Percentiles rank a stretch among this genome's conserved stretches.
These are phyloP conservation scores for Fusarium sp. DNA, from an alignment of 2,329 filamentous ascomycete species.

Conservation along the genomic window DNA sequence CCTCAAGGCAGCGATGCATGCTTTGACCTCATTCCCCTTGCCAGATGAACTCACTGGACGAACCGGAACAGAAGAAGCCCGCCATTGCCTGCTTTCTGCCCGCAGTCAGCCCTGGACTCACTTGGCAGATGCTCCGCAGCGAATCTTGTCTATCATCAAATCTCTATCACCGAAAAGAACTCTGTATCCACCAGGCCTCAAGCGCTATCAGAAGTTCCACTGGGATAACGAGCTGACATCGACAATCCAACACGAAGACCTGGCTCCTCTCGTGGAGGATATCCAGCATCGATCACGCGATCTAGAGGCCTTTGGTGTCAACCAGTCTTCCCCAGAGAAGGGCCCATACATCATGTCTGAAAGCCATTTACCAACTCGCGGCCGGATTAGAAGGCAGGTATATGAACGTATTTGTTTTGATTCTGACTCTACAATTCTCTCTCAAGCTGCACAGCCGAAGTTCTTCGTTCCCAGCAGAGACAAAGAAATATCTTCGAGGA, in stretches of 20 bases:
- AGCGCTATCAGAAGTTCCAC: constrained; percentile 52
- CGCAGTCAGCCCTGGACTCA: constrained; percentile 64
- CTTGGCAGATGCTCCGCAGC: constrained; percentile 28
- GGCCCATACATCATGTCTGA: not conserved
- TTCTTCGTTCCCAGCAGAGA: not conserved
- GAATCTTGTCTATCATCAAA: constrained; percentile 15
- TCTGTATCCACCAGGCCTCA: constrained; percentile 56
- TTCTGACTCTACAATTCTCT: constrained; percentile 1
- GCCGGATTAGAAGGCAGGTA: constrained; percentile 27
- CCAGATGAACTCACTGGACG: constrained; percentile 69
- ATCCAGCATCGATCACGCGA: constrained; percentile 52
- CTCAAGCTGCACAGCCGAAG: not conserved
- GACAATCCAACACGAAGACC: constrained; percentile 56
- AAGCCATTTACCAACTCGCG: constrained; percentile 7
- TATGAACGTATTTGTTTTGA: constrained; percentile 34
- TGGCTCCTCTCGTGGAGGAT: constrained; percentile 46
- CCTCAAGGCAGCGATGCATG: constrained; percentile 70
- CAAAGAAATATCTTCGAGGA: not conserved
- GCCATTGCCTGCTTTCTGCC: constrained; percentile 57
- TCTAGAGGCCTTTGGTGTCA: constrained; percentile 43
- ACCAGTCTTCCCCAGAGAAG: not conserved
- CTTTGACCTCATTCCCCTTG: constrained; percentile 69
- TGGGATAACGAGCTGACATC: constrained; percentile 53
- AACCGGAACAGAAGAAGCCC: constrained; percentile 72
- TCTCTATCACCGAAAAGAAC: constrained; percentile 49